Percentiles rank a stretch among this genome's conserved stretches.
Conservation (phyloP, 192 early-diverging fungal genomes). For the Coemansia asiatica region DNA sequence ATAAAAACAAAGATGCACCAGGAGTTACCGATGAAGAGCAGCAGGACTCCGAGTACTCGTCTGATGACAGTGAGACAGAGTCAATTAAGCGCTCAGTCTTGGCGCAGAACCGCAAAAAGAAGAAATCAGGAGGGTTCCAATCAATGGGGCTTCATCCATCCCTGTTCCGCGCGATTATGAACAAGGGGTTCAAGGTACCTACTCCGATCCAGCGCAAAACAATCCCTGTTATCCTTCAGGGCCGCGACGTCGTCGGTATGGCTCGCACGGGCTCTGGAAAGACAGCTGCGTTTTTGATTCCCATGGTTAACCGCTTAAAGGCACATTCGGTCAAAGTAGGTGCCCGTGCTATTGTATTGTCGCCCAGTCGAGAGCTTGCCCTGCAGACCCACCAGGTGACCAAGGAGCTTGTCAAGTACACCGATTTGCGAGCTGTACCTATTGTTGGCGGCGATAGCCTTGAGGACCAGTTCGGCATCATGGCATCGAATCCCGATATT, state of each 20-base stretch:
- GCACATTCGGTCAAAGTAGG: slow-evolving; percentile 87
- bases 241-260: slow-evolving; percentile 96
- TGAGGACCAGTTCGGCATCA: slow-evolving; percentile 94
- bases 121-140: slow-evolving; percentile 97
- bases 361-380: slow-evolving; percentile 95
- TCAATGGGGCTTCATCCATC: slow-evolving; percentile 90
- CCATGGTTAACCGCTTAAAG: slow-evolving; percentile 85
- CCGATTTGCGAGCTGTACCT: slow-evolving; percentile 83
- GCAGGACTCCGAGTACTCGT: background rate
- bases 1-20: background rate
- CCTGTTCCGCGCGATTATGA: slow-evolving; percentile 82
- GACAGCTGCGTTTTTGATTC: slow-evolving; percentile 93
- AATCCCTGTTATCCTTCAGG: slow-evolving; percentile 89
- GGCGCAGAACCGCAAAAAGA: slow-evolving; percentile 83
- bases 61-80: slow-evolving; percentile 37
- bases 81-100: slow-evolving; percentile 40
- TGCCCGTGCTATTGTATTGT: slow-evolving; percentile 77
- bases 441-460: slow-evolving; percentile 95
- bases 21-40: background rate
- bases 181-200: slow-evolving; percentile 96
- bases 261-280: slow-evolving; percentile 98
- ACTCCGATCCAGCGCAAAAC: slow-evolving; percentile 97
- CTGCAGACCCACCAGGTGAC: slow-evolving; percentile 93
- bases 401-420: slow-evolving; percentile 91
- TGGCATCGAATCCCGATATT: slow-evolving; percentile 94